Evolutionary conservation across 2,329 filamentous ascomycete species (phyloP).

Genomic region (Colletotrichum sp.): DNA sequence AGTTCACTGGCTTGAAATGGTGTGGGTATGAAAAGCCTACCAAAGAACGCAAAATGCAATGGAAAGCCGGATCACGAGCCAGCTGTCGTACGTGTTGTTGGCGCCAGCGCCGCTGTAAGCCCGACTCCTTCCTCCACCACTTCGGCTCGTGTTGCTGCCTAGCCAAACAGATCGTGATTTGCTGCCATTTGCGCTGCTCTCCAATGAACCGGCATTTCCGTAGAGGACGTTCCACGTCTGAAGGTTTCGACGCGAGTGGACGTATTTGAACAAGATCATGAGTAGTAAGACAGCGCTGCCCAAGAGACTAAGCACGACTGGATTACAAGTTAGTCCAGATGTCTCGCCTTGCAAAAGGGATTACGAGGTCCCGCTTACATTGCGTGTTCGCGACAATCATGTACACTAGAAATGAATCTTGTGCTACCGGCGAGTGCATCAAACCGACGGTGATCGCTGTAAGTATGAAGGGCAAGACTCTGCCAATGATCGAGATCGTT

Average conservation of each 20-base stretch:
- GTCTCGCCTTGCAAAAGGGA: not conserved
- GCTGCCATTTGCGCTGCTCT: not conserved
- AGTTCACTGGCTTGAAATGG: accelerated
- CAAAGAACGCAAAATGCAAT: constrained; percentile 46
- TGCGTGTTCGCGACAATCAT: constrained; percentile 14
- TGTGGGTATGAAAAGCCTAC: constrained; percentile 22
- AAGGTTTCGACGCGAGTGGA: constrained; percentile 37
- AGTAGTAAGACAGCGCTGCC: constrained; percentile 39
- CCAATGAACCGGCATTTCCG: constrained; percentile 22
- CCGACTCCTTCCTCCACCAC: not conserved
- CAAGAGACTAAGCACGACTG: constrained; percentile 11
- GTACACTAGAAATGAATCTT: not conserved
- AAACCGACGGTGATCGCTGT: not conserved
- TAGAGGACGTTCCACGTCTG: constrained; percentile 34
- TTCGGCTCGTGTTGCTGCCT: not conserved
- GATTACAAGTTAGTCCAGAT: not conserved
- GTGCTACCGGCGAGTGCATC: not conserved
- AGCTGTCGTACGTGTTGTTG: constrained; percentile 46
- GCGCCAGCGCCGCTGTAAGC: constrained; percentile 17
- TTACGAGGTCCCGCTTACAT: not conserved
- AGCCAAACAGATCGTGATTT: constrained; percentile 6
- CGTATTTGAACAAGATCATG: constrained; percentile 43
- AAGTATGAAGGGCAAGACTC: not conserved
- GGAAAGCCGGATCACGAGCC: constrained; percentile 48
- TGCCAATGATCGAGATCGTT: constrained; percentile 10